These are phyloP conservation scores for Scedosporium apiospermum DNA, from an alignment of 2,329 filamentous ascomycete genomes.

Conservation along the genomic window DNA sequence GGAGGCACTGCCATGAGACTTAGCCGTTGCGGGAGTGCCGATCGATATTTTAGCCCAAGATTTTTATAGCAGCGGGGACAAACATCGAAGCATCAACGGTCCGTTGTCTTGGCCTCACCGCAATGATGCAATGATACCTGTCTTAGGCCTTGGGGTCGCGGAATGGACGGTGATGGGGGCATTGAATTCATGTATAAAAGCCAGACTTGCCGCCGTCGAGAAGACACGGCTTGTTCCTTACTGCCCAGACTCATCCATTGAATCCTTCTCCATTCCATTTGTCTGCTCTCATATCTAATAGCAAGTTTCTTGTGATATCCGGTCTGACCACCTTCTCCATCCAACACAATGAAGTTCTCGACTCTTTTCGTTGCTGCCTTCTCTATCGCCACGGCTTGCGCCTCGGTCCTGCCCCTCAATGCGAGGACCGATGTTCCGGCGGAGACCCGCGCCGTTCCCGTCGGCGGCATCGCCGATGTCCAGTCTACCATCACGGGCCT, in stretches of 20 bases:
- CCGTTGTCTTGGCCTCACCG: neutral
- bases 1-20: neutral
- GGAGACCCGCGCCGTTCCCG: neutral
- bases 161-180: neutral
- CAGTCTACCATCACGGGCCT: neutral
- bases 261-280: neutral
- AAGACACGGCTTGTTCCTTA: neutral
- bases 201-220: neutral
- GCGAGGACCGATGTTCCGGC: too few relatives aligned
- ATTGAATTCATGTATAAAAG: neutral
- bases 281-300: neutral
- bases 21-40: neutral
- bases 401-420: neutral
- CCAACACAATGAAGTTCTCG: constrained; percentile 17
- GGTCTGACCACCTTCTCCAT: neutral
- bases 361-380: constrained; percentile 14
- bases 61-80: neutral
- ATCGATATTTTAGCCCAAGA: neutral
- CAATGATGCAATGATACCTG: neutral
- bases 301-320: neutral
- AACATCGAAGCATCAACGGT: neutral
- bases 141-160: neutral
- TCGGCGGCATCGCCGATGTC: neutral
- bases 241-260: neutral
- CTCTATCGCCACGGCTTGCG: constrained; percentile 3